Base-by-base conservation (phyloP, 768 basidiomycete species). In the Mycena sanguinolenta region DNA sequence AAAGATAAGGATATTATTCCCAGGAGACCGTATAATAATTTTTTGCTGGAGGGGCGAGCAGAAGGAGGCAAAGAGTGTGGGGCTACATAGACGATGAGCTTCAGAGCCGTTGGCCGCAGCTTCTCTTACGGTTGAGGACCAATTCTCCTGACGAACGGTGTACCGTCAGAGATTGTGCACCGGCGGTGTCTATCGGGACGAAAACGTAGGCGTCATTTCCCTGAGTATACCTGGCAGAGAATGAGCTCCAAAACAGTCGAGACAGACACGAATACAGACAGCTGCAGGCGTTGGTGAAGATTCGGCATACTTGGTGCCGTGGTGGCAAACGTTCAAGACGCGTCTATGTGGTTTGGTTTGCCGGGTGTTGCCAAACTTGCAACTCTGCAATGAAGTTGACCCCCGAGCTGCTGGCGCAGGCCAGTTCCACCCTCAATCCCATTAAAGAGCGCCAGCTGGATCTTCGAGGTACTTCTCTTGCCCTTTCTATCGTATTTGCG, bases 401-500 rank as follows among this genome's bases (percentile, higher is more conserved):
- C 58, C 95, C 95, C 72, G 95, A 97, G 88, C 90, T 97, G 74
- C 87, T 97, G 75, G 91, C 90, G n/a, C 90, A 93, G 80, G 92
- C 91, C 53, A 82, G 88, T 59, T 95, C 95, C 39, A 86, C 89
- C 69, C 85, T 95, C 70, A 96, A 95, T 76, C 90, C 95, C 42
- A 79, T 94, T 46, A 96, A 93, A 82, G 95, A 97, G 80, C 90
- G 96, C 62, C 93, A 97, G 82, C 89, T 97, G 53, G 96, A 97
- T 80, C 90, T 97, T 60, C 86, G 96, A 88, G 96, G 95, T 94
- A 77, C 78, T 73, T 63, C 59, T 58, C 65, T 58, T 52, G 42
- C 63, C 70, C 67, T 67, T 36, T 2, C 49, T 54, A 27, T 25
- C 65, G 61, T 60, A 72, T 61, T 76, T 71, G 58, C 75, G 79